phyloP scores from a whole-genome alignment of 164 flowering plant species.

The Stephania cephalantha region DNA sequence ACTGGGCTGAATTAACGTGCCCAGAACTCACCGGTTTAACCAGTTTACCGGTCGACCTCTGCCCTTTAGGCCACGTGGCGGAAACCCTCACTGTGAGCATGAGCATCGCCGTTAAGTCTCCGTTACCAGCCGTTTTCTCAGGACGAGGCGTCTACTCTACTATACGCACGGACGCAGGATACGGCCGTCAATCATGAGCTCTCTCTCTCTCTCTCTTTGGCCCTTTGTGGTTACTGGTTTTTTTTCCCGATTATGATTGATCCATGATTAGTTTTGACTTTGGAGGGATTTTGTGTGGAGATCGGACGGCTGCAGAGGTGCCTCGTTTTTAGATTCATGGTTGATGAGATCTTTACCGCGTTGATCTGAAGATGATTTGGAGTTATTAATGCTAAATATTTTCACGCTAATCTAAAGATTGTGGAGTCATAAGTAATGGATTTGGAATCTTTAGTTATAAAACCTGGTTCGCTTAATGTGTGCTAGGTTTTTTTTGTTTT shows the following conservation, averaged over 20 bases:
- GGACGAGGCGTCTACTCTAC: neutral
- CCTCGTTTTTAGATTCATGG: no score
- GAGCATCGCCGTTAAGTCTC: neutral
- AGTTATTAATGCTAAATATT: neutral
- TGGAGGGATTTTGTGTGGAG: no score
- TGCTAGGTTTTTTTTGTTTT: neutral
- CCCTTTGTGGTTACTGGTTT: neutral
- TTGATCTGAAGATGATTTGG: no score
- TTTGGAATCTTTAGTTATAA: neutral
- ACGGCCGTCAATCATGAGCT: neutral
- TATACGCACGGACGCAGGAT: neutral
- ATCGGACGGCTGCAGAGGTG: no score
- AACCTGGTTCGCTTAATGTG: neutral
- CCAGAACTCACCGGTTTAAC: neutral
- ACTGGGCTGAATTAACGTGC: neutral
- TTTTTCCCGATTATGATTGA: neutral
- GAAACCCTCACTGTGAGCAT: neutral
- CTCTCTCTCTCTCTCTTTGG: no score
- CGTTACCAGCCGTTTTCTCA: neutral
- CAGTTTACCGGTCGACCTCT: slow-evolving; percentile 2
- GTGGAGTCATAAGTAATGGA: neutral
- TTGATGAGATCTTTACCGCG: no score
- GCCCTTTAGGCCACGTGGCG: neutral
- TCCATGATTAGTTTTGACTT: neutral
- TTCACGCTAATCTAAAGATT: neutral